Conservation (phyloP, 345 rosid genomes). For the Dipteronia dyeriana region DNA sequence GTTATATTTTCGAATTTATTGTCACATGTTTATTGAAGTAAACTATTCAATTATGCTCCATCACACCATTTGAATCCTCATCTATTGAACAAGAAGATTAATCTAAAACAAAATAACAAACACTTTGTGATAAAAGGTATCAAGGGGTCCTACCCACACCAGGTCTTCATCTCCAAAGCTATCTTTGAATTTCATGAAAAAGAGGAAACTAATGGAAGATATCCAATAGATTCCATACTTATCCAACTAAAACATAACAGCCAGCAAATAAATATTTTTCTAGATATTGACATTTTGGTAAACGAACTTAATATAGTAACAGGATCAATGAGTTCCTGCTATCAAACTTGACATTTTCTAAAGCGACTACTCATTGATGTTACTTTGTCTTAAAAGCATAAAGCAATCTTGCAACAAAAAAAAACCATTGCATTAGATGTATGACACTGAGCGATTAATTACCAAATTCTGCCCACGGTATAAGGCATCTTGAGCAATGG, state of each 20-base stretch:
- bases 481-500: conserved; percentile 99
- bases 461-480: conserved; percentile 99
- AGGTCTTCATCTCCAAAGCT: neutral
- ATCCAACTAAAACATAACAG: neutral
- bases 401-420: neutral
- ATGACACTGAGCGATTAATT: conserved; percentile 13
- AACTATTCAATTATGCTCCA: neutral
- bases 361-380: neutral
- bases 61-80: neutral
- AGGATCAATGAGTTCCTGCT: neutral
- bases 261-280: neutral
- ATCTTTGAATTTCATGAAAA: neutral
- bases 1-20: neutral
- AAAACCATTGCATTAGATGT: neutral
- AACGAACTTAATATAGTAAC: neutral
- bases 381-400: neutral
- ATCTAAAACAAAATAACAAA: neutral
- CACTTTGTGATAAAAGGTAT: neutral
- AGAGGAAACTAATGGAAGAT: neutral
- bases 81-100: neutral
- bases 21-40: neutral
- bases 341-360: neutral
- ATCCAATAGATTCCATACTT: neutral
- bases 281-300: neutral
- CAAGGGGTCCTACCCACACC: neutral